Evolutionary conservation across 768 basidiomycete genomes (phyloP), one percentile per base, ranked within the genome.

Genomic region (Boletus rufocinnamomeus): DNA sequence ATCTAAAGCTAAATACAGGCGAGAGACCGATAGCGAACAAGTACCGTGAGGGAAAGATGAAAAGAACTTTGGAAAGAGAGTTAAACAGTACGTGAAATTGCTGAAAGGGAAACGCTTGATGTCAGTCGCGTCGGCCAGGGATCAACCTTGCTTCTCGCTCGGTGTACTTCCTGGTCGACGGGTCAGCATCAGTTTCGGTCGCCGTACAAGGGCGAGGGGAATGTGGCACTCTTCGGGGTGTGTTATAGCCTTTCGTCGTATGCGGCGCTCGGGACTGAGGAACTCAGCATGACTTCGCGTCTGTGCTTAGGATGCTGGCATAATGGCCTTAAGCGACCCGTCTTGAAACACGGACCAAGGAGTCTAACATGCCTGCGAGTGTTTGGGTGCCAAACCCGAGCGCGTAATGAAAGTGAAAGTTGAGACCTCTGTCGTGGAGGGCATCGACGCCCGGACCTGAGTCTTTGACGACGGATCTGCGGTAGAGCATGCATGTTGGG

Each of bases 311-410:
- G 84, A 85, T 85, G 84, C 79, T 86, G 85, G 81, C 84, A 78
- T 83, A 85, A 86, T 86, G 84, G 84, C 84, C 83, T 85, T 85
- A 82, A 86, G 79, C 82, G 82, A 84, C 84, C 85, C 83, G 84
- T 87, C 85, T 86, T 87, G 85, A 86, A 86, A 87, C 85, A 86
- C 83, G 84, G 86, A 87, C 86, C 84, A 87, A 88, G 86, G 85
- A 88, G 86, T 87, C 85, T 84, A 88, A 86, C 87, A 84, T 85
- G 81, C 83, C 76, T 82, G 85, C 85, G 82, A 88, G 86, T 88
- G 80, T 86, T 85, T 79, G 84, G 84, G 84, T 83, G 82, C 76
- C 75, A 85, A 86, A 86, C 84, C 78, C 82, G 74, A 74, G 78
- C 75, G 83, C 82, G 80, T 66, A 86, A 85, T 82, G 81, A 86